Percentiles rank a stretch among this genome's conserved stretches.
These are phyloP conservation scores for Tetraselmis chui DNA, from an alignment of 139 green algal genomes.

Conservation along the genomic window DNA sequence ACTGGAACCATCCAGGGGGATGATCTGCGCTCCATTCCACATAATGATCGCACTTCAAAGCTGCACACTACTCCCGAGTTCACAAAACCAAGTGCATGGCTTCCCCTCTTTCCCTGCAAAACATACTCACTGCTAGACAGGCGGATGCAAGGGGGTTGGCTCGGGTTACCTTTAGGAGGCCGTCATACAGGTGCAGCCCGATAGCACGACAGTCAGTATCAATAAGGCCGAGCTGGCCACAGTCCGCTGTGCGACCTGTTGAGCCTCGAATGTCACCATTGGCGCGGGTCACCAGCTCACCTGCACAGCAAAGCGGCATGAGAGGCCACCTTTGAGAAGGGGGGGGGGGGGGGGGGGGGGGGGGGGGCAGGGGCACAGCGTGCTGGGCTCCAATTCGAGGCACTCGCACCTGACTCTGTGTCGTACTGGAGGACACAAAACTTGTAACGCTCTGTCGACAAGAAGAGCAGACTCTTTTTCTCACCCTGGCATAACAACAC, in stretches of 20 bases:
- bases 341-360: background rate
- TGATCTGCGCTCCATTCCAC: conserved; percentile 54
- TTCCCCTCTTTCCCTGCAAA: too few relatives aligned
- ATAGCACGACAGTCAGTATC: conserved; percentile 72
- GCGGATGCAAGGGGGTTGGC: too few relatives aligned
- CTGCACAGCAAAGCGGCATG: conserved; percentile 18
- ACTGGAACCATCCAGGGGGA: conserved; percentile 59
- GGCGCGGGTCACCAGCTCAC: conserved; percentile 74
- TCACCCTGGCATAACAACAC: too few relatives aligned
- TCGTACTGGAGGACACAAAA: conserved; percentile 87
- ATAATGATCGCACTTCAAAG: too few relatives aligned
- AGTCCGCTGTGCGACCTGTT: conserved; percentile 72
- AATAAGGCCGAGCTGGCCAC: conserved; percentile 76
- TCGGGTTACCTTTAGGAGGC: conserved; percentile 94
- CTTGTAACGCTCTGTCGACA: conserved; percentile 87
- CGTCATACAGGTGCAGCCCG: conserved; percentile 93
- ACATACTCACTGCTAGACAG: too few relatives aligned
- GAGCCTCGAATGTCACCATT: conserved; percentile 73
- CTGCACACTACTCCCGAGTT: too few relatives aligned
- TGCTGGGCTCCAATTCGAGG: background rate
- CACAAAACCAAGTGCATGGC: too few relatives aligned
- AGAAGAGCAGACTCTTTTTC: conserved; percentile 75
- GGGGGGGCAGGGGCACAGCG: background rate
- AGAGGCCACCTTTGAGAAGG: background rate
- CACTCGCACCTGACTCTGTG: conserved; percentile 30